Conservation (phyloP, 345 rosid genomes). For the Pistacia atlantica region DNA sequence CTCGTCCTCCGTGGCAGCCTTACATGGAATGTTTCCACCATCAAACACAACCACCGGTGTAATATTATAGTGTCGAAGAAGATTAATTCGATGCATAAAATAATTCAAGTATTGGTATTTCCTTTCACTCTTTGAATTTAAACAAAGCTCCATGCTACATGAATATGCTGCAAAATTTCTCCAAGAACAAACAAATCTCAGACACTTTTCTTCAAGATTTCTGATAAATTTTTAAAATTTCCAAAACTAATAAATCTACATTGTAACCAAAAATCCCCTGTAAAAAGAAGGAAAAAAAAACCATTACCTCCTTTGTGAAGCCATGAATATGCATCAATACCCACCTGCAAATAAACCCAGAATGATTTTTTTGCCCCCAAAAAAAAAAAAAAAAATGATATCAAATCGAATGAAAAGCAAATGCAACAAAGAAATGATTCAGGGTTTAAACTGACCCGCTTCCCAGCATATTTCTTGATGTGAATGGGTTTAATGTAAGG, state of each 20-base stretch:
- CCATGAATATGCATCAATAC: constrained; percentile 96
- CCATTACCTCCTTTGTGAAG: constrained; percentile 87
- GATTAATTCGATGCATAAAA: constrained; percentile 80
- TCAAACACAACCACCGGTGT: constrained; percentile 85
- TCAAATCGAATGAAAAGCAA: background rate
- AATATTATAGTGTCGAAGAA: constrained; percentile 64
- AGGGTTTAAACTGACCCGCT: constrained; percentile 45
- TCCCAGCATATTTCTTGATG: constrained; percentile 77
- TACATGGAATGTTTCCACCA: constrained; percentile 80
- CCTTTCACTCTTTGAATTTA: constrained; percentile 59
- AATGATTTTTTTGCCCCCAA: background rate
- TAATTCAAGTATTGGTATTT: constrained; percentile 67
- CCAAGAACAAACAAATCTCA: background rate
- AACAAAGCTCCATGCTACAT: constrained; percentile 93
- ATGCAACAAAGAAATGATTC: background rate
- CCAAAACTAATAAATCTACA: too few relatives aligned
- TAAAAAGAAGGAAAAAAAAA: background rate
- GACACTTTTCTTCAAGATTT: background rate
- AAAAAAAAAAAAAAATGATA: background rate
- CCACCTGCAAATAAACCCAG: constrained; percentile 56
- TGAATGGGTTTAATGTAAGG: constrained; percentile 73
- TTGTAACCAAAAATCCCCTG: background rate
- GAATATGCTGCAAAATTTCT: constrained; percentile 64
- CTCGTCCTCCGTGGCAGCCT: constrained; percentile 71
- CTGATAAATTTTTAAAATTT: too few relatives aligned